phyloP scores from a whole-genome alignment of 2,329 filamentous ascomycete species.

The Fusarium sp. region DNA sequence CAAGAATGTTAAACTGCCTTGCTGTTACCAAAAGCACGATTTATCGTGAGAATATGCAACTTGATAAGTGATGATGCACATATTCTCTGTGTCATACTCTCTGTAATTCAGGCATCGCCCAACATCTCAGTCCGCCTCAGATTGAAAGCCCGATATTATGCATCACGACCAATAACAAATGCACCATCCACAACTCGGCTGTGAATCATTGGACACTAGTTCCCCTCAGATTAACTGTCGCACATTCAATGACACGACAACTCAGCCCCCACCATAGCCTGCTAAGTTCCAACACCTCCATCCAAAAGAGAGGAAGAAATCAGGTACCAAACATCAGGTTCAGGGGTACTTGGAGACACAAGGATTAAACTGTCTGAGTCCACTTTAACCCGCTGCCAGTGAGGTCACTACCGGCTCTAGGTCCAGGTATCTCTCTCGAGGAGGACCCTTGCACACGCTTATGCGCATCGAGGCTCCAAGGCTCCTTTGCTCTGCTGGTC shows the following conservation, averaged over 20 bases:
- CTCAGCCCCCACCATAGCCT: conserved; percentile 22
- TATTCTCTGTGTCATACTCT: neutral
- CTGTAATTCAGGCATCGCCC: neutral
- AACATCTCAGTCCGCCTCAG: conserved; percentile 10
- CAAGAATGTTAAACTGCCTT: neutral
- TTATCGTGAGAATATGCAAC: neutral
- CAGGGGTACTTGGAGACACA: conserved; percentile 29
- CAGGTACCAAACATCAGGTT: conserved; percentile 22
- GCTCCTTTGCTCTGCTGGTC: conserved; percentile 20
- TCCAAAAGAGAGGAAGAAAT: neutral
- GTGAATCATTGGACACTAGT: conserved; percentile 25
- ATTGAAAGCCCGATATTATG: conserved; percentile 7
- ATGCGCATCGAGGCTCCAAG: conserved; percentile 20
- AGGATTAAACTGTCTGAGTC: conserved; percentile 29
- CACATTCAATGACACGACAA: conserved; percentile 8
- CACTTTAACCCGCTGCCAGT: conserved; percentile 41
- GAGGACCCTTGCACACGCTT: conserved; percentile 10
- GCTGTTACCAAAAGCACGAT: neutral
- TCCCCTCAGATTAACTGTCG: conserved; percentile 2
- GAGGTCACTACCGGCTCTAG: conserved; percentile 31
- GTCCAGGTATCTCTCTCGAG: conserved; percentile 14
- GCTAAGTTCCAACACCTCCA: conserved; percentile 8
- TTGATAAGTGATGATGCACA: neutral
- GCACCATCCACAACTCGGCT: conserved; percentile 1
- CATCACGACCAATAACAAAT: conserved; percentile 6